These are phyloP conservation scores for Magnolia changhungtana DNA, from an alignment of 164 flowering plant species.

Conservation along the genomic window DNA sequence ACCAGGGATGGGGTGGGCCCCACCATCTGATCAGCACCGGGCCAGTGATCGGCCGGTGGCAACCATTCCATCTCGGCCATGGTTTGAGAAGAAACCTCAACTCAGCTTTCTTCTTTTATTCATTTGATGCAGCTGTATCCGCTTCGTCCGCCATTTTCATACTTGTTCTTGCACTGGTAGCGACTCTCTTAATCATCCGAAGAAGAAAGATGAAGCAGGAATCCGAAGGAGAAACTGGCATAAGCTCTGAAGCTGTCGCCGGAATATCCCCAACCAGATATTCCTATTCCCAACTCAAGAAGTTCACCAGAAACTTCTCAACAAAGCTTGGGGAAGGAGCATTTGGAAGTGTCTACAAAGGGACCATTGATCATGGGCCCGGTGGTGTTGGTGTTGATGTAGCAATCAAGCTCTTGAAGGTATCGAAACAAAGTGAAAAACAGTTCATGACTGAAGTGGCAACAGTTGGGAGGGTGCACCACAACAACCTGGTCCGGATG, in stretches of 20 bases:
- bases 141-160: not conserved
- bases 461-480: conserved; percentile 1
- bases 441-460: conserved; percentile 11
- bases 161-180: not conserved
- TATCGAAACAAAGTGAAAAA: conserved; percentile 1
- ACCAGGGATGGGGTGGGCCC: no score
- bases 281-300: conserved; percentile 6
- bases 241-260: not conserved
- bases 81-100: no score
- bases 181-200: not conserved
- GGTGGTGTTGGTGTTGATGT: not conserved
- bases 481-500: conserved; percentile 1
- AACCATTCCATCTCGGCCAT: no score
- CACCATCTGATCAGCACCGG: no score
- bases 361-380: not conserved
- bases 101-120: not conserved
- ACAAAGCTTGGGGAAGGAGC: conserved; percentile 13
- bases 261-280: not conserved
- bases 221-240: not conserved
- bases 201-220: not conserved
- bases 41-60: no score
- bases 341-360: conserved; percentile 14
- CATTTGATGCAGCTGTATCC: not conserved
- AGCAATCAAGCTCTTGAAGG: conserved; percentile 7
- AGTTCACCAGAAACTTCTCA: conserved; percentile 1